Evolutionary conservation across 176 grass and related monocot species (phyloP).

Genomic region (Hordeum marinum): DNA sequence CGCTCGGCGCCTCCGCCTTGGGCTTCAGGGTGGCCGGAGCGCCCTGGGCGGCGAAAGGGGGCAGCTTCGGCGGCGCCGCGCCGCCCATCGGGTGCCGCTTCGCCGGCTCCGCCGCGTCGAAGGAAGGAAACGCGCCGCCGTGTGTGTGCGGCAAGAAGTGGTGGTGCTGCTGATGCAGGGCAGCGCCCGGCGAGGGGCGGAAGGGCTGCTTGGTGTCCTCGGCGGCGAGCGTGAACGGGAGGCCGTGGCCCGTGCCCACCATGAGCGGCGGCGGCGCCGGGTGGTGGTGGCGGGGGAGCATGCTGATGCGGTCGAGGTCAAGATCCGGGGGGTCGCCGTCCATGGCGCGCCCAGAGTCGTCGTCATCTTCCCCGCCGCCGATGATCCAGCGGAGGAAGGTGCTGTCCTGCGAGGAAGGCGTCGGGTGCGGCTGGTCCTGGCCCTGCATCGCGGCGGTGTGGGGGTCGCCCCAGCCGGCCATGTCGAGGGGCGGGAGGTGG

Average conservation of each 20-base stretch:
- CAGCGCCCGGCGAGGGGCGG: background rate
- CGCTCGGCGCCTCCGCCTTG: slow-evolving; percentile 1
- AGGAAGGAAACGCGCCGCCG: slow-evolving; percentile 1
- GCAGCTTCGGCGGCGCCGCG: slow-evolving; percentile 12
- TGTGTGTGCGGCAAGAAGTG: background rate
- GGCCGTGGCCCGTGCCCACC: slow-evolving; percentile 6
- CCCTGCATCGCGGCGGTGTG: background rate
- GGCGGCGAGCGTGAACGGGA: slow-evolving; percentile 26
- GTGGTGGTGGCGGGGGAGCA: slow-evolving; percentile 12
- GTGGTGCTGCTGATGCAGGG: slow-evolving; percentile 11
- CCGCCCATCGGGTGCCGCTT: slow-evolving; percentile 20
- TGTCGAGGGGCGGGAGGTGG: slow-evolving; percentile 53
- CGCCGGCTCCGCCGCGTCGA: background rate
- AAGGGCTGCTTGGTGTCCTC: slow-evolving; percentile 6
- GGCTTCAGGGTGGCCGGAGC: background rate
- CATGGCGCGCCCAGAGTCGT: background rate
- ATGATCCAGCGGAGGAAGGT: slow-evolving; percentile 86
- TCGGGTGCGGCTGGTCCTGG: background rate
- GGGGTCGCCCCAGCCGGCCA: slow-evolving; percentile 31
- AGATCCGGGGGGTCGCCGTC: background rate
- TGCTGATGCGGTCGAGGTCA: slow-evolving; percentile 10
- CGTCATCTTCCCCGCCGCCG: slow-evolving; percentile 21
- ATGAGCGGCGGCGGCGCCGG: background rate
- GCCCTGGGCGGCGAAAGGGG: slow-evolving; percentile 32
- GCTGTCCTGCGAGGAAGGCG: slow-evolving; percentile 39